Conservation (phyloP, 495 filamentous ascomycete species). For the Oidiodendron maius region DNA sequence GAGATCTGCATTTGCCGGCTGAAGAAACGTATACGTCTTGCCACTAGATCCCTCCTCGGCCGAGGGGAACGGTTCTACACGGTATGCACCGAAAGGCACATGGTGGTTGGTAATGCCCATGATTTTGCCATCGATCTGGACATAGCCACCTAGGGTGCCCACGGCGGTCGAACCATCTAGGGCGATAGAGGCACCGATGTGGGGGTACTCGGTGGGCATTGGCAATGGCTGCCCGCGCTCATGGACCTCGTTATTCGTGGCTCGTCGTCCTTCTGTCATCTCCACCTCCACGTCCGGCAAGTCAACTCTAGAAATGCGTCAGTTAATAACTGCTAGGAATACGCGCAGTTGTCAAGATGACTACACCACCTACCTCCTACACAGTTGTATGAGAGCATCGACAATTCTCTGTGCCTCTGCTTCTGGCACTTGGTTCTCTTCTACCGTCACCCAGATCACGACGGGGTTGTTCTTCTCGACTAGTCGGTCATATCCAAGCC, state of each 20-base stretch:
- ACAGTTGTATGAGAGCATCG: background rate
- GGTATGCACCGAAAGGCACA: background rate
- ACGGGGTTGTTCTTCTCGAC: background rate
- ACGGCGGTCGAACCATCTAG: background rate
- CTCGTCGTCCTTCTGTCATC: background rate
- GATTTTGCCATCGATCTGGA: background rate
- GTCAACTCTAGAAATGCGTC: background rate
- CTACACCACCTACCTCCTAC: background rate
- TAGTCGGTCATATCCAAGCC: background rate
- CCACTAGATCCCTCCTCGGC: background rate
- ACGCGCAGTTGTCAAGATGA: background rate
- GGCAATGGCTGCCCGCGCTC: background rate
- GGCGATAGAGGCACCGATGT: background rate
- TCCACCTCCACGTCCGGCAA: background rate
- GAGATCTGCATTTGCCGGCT: background rate
- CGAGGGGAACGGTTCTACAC: background rate
- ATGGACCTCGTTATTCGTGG: background rate
- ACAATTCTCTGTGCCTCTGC: background rate
- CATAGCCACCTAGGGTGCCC: background rate
- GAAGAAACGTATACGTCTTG: background rate
- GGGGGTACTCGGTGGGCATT: background rate
- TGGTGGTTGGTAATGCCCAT: background rate
- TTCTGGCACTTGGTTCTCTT: background rate
- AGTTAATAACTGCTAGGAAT: background rate
- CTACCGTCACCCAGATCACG: background rate